Conservation (phyloP, 192 early-diverging fungal species). For the Gamsiella multidivaricata region DNA sequence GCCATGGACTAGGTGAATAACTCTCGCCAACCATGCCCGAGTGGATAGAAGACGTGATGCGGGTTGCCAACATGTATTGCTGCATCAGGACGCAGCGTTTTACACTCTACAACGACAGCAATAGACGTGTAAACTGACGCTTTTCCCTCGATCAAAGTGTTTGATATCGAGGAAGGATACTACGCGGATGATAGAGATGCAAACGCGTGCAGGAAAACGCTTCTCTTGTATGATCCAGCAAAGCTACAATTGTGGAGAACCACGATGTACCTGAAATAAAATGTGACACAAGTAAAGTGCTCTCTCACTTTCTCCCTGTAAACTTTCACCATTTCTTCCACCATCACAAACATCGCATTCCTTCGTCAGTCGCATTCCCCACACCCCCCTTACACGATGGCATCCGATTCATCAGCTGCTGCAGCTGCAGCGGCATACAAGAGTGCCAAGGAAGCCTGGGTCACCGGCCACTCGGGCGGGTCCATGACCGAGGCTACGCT, state of each 20-base stretch:
- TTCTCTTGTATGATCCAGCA: too few relatives aligned
- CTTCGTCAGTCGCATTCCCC: neutral
- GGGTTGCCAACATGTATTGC: neutral
- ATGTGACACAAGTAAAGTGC: too few relatives aligned
- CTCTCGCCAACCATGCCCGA: too few relatives aligned
- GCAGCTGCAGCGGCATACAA: conserved; percentile 57
- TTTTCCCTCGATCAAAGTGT: neutral
- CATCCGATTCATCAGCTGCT: conserved; percentile 11
- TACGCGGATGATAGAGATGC: neutral
- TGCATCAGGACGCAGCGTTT: too few relatives aligned
- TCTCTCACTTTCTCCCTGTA: too few relatives aligned
- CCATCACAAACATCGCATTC: too few relatives aligned
- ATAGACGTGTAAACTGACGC: neutral
- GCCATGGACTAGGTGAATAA: too few relatives aligned
- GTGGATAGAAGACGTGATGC: conserved; percentile 5
- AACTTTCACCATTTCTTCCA: too few relatives aligned
- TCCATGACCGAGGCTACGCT: conserved; percentile 59
- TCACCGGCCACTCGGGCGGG: conserved; percentile 64
- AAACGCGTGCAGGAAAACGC: neutral
- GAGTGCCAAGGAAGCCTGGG: conserved; percentile 66
- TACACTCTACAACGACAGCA: neutral
- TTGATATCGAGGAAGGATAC: neutral
- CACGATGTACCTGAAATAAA: too few relatives aligned
- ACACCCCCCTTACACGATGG: neutral
- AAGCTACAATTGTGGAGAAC: too few relatives aligned